Evolutionary conservation across 2,329 filamentous ascomycete genomes (phyloP), one percentile per base, ranked within the genome.

Genomic region (Triangularia setosa): DNA sequence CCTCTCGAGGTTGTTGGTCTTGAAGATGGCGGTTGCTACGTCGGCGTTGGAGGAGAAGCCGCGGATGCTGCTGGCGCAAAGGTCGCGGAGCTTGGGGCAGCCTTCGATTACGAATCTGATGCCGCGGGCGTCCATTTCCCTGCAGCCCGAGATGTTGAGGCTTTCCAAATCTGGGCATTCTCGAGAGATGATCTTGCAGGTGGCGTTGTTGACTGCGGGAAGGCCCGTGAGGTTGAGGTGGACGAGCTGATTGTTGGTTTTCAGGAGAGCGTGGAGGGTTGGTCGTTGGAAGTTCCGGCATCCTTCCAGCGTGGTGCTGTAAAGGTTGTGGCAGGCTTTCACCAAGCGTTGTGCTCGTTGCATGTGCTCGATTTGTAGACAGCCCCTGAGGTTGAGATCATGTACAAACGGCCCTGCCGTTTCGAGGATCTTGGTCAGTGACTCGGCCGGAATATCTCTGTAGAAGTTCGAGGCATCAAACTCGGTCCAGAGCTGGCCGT

Each of bases 91-190:
- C 61, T 83, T 87, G 0, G 83, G 81, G 72, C 95, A 98, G 1
- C 84, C 84, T 65, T 90, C 81, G 0, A 97, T 79, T 1, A 99
- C 84, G 60, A 84, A 84, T 68, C 83, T 86, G 61, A 98, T 79
- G 4, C 93, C 93, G 12, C 85, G 81, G 8, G 91, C 90, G 72
- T 95, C 90, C 73, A 97, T 87, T 66, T 92, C 90, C 69, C 88
- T 88, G 79, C 95, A 99, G 92, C 94, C 98, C 0, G 93, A 96
- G 21, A 98, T 86, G 72, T 97, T 96, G 69, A 98, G 83, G 62
- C 86, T 83, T 75, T 96, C 89, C n/a, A 99, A 81, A 58, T 89
- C 87, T 1, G 89, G 87, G 71, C 94, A 98, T 44, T 89, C 89
- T 61, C 90, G 83, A 0, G 91, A 89, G 65, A 99, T 90, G 65